These are phyloP conservation scores for Clitopilus passeckerianus DNA, from an alignment of 768 basidiomycete genomes.

Conservation along the genomic window DNA sequence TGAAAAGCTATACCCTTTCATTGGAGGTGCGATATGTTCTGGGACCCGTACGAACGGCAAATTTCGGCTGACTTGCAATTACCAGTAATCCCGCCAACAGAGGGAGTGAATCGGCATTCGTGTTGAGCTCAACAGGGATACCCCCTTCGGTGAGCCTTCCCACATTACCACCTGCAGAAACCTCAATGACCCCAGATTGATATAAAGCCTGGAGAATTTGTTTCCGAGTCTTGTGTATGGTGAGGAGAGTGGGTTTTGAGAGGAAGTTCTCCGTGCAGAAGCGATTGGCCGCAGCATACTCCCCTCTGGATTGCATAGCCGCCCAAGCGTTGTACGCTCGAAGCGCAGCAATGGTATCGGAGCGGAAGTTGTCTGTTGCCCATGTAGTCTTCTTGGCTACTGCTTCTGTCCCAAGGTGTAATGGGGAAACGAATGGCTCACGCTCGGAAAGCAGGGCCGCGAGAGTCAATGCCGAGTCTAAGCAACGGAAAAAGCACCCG, in stretches of 20 bases:
- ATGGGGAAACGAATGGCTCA: constrained; percentile 86
- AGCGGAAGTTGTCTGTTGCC: constrained; percentile 75
- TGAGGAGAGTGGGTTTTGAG: constrained; percentile 75
- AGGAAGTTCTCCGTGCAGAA: constrained; percentile 88
- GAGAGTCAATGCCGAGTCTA: constrained; percentile 82
- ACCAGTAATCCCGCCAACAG: constrained; percentile 81
- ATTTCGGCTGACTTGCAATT: constrained; percentile 85
- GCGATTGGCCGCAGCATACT: constrained; percentile 60
- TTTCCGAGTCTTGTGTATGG: constrained; percentile 75
- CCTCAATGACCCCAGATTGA: constrained; percentile 75
- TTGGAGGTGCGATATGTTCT: constrained; percentile 66
- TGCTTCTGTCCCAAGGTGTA: constrained; percentile 69
- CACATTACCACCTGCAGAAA: constrained; percentile 63
- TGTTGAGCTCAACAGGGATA: constrained; percentile 65
- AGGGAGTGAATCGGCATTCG: constrained; percentile 69
- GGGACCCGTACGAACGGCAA: constrained; percentile 72
- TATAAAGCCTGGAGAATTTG: constrained; percentile 77
- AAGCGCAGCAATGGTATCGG: constrained; percentile 77
- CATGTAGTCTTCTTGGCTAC: constrained; percentile 71
- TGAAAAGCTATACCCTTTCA: constrained; percentile 63
- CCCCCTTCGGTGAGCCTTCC: constrained; percentile 26
- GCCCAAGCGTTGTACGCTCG: constrained; percentile 84
- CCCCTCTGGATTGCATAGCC: constrained; percentile 59
- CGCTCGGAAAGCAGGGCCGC: constrained; percentile 90
- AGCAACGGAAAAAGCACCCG: constrained; percentile 89